Percentiles rank a stretch among this genome's conserved stretches.
phyloP scores from a whole-genome alignment of 805 yeast genomes.

The Citeromyces nyonsensis region DNA sequence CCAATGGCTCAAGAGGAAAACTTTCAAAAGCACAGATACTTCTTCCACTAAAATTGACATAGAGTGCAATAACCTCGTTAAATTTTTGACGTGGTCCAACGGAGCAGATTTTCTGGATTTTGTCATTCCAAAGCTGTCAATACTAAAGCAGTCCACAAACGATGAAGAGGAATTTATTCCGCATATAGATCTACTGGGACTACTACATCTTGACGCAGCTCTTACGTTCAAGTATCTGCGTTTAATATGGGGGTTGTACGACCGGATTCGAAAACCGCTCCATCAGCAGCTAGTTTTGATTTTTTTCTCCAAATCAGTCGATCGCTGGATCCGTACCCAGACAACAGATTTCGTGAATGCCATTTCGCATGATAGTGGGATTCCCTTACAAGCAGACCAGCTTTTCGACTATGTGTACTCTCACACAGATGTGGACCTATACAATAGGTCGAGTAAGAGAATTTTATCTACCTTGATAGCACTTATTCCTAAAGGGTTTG shows the following conservation, averaged over 20 bases:
- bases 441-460: conserved; percentile 12
- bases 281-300: conserved; percentile 28
- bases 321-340: conserved; percentile 23
- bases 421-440: conserved; percentile 12
- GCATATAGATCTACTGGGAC: conserved; percentile 27
- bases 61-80: conserved; percentile 21
- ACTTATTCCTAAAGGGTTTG: conserved; percentile 15
- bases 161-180: conserved; percentile 21
- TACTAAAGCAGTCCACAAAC: conserved; percentile 12
- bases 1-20: conserved; percentile 1
- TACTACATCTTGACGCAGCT: conserved; percentile 21
- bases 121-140: conserved; percentile 12
- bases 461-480: conserved; percentile 17
- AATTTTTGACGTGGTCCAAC: conserved; percentile 35
- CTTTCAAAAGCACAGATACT: conserved; percentile 6
- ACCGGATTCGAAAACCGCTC: conserved; percentile 21
- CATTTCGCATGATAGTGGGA: conserved; percentile 2
- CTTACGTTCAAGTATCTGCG: conserved; percentile 20
- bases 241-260: conserved; percentile 19
- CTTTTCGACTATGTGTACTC: conserved; percentile 19
- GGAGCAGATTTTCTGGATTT: conserved; percentile 23
- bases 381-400: conserved; percentile 12
- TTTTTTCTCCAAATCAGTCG: conserved; percentile 27
- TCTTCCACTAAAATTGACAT: conserved; percentile 16
- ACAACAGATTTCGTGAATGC: conserved; percentile 1